Percentiles rank a stretch among this genome's conserved stretches.
phyloP scores from a whole-genome alignment of 129 eudicot genomes.

The Artemisia annua region DNA sequence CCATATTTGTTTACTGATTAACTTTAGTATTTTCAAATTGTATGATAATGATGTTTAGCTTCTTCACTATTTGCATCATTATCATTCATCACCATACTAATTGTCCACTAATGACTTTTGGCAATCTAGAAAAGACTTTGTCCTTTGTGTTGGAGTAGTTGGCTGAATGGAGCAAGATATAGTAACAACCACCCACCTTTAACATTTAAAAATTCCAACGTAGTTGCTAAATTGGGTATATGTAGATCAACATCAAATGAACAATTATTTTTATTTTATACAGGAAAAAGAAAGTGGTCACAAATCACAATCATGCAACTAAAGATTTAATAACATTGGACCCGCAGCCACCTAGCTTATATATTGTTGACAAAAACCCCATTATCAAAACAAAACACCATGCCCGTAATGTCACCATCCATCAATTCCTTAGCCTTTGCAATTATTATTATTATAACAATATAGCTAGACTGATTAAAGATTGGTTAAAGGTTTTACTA shows the following conservation, averaged over 20 bases:
- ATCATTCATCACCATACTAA: not conserved
- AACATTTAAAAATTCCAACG: not conserved
- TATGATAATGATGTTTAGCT: too few species aligned
- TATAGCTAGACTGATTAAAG: too few species aligned
- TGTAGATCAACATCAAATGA: slow-evolving; percentile 17
- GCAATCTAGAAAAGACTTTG: not conserved
- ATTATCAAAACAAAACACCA: slow-evolving; percentile 12
- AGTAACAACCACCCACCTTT: slow-evolving; percentile 6
- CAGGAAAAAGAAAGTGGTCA: too few species aligned
- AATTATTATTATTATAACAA: not conserved
- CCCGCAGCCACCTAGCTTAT: slow-evolving; percentile 14
- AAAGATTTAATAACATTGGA: slow-evolving; percentile 19
- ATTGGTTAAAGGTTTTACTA: too few species aligned
- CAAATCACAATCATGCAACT: slow-evolving; percentile 1
- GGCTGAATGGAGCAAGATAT: not conserved
- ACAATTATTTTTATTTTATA: not conserved
- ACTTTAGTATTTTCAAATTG: too few species aligned
- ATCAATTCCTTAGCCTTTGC: slow-evolving; percentile 4
- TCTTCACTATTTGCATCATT: too few species aligned
- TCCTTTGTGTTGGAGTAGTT: not conserved
- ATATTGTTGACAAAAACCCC: too few species aligned
- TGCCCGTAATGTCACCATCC: slow-evolving; percentile 10
- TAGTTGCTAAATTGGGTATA: slow-evolving; percentile 16
- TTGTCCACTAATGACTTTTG: not conserved
- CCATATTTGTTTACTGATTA: too few species aligned